These are phyloP conservation scores for Alternaria atra DNA, from an alignment of 2,329 filamentous ascomycete species.

Conservation along the genomic window DNA sequence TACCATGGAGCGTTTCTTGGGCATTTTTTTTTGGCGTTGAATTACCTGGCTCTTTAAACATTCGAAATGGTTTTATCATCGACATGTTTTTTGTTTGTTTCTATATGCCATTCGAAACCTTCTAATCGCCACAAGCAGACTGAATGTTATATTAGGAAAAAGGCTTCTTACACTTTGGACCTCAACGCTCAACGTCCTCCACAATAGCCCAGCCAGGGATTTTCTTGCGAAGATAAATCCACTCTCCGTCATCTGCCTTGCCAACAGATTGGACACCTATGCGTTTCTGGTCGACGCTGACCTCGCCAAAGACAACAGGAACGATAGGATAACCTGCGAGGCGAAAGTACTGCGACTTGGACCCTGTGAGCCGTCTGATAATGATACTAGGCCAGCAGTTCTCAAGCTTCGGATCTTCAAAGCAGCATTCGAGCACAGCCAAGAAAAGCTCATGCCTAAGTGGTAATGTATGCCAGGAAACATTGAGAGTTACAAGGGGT, in stretches of 20 bases:
- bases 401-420: neutral
- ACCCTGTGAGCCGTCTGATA: neutral
- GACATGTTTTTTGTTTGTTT: neutral
- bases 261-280: neutral
- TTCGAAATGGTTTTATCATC: neutral
- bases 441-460: neutral
- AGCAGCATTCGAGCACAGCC: slow-evolving; percentile 1
- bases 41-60: neutral
- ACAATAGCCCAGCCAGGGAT: neutral
- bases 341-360: neutral
- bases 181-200: too few relatives aligned
- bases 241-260: neutral
- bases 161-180: too few relatives aligned
- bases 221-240: slow-evolving; percentile 1
- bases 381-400: neutral
- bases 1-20: slow-evolving; percentile 3
- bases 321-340: neutral
- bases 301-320: neutral
- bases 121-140: too few relatives aligned
- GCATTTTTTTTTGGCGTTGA: neutral
- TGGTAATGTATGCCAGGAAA: neutral
- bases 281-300: neutral
- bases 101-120: too few relatives aligned
- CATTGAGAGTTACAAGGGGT: too few relatives aligned
- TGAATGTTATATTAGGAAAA: too few relatives aligned